Evolutionary conservation across 2,329 filamentous ascomycete species (phyloP), one percentile per base, ranked within the genome.

Genomic region (Beauveria sp.): DNA sequence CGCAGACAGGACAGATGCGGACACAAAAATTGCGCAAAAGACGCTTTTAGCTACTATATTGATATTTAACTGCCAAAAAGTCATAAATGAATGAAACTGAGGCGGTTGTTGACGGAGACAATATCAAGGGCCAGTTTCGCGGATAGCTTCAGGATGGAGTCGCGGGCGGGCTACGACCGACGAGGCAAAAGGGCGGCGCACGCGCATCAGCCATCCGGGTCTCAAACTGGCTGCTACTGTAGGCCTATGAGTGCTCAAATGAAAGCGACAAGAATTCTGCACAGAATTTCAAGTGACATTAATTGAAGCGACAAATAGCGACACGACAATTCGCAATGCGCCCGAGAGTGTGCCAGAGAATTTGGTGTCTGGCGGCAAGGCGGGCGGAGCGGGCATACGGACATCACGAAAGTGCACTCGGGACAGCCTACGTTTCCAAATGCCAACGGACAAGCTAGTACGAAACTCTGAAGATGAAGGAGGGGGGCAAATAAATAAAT

Each of bases 261-360:
- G 20, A 51, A 61, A 54, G 55, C 47, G 20, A 55, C 44, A 20
- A 43, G 3, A 34, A 20, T 59, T 59, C 37, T 59, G 14, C 12
- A 22, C 9, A 5, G 1, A 22, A 22, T 43, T 22, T 14, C 12
- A 9, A 6, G 16, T 50, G 47, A 52, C 16, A 34, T 30, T 14
- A 51, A 30, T 44, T 43, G 10, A 43, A 26, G 46, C 46, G 56
- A 59, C 22, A 50, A 55, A 56, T 56, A 34, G 51, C 64, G 58
- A 44, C 54, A 63, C 50, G 61, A 67, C 66, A 72, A 72, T 69
- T 63, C 55, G 63, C 66, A 66, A 71, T 72, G 72, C 71, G 72
- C 72, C 68, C 66, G 68, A 59, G 62, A 65, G 69, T 63, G 67
- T 64, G 67, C 62, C 64, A 61, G n/a, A 56, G 30, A 14, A 55